Evolutionary conservation across 2,329 filamentous ascomycete genomes (phyloP).

Genomic region (Ceratocystis papillata): DNA sequence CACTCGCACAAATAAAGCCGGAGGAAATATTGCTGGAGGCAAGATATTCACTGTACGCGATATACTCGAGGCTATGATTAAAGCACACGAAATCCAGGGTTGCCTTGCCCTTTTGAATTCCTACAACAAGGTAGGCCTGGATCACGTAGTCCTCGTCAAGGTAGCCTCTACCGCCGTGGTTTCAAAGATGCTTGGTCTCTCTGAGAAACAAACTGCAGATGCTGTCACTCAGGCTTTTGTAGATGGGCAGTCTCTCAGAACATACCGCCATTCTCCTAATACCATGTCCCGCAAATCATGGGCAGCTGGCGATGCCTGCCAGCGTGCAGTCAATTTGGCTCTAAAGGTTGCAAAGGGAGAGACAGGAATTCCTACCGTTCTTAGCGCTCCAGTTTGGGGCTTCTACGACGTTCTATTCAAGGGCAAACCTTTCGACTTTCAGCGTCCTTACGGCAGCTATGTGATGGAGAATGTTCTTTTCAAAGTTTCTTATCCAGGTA

Average conservation of each 20-base stretch:
- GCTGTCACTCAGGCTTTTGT: conserved; percentile 96
- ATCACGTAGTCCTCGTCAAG: conserved; percentile 97
- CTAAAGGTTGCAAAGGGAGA: conserved; percentile 89
- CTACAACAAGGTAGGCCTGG: conserved; percentile 95
- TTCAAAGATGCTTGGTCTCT: conserved; percentile 85
- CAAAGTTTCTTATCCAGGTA: conserved; percentile 97
- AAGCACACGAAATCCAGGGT: conserved; percentile 98
- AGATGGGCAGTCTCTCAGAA: conserved; percentile 89
- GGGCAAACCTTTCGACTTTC: conserved; percentile 91
- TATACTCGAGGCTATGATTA: conserved; percentile 94
- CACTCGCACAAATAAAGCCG: conserved; percentile 71
- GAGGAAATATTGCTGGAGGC: conserved; percentile 70
- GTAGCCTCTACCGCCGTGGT: conserved; percentile 90
- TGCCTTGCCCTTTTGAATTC: conserved; percentile 95
- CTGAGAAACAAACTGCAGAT: conserved; percentile 82
- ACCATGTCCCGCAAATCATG: conserved; percentile 99
- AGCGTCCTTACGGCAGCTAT: conserved; percentile 92
- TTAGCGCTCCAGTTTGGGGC: conserved; percentile 87
- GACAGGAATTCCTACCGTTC: conserved; percentile 78
- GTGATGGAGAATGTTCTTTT: conserved; percentile 99
- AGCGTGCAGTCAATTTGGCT: conserved; percentile 82
- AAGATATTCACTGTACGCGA: conserved; percentile 83
- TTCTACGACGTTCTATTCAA: conserved; percentile 99
- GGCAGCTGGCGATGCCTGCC: conserved; percentile 96
- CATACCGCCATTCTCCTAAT: conserved; percentile 94